A percentile compares a stretch with the other conserved stretches of the same genome.
Evolutionary conservation across 2,329 filamentous ascomycete species (phyloP).

Genomic region (Didymella pinodella): DNA sequence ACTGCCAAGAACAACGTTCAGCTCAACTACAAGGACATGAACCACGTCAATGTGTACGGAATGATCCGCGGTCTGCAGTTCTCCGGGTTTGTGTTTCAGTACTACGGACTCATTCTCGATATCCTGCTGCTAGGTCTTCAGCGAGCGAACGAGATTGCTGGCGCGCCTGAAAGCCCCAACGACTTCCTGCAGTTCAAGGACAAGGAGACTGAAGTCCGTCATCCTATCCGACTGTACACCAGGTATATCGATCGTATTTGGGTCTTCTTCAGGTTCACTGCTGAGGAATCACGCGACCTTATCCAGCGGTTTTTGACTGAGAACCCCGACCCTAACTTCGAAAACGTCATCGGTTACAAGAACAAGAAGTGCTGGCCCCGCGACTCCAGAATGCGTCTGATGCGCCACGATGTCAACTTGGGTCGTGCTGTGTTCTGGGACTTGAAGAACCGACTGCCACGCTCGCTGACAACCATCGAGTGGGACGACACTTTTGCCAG

Average conservation of each 20-base stretch:
- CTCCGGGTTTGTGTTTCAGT: slow-evolving; percentile 98
- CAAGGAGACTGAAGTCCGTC: slow-evolving; percentile 86
- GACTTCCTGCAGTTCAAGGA: slow-evolving; percentile 98
- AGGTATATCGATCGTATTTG: slow-evolving; percentile 98
- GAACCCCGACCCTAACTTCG: slow-evolving; percentile 97
- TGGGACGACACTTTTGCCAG: slow-evolving; percentile 99
- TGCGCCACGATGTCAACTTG: slow-evolving; percentile 98
- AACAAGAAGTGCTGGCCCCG: slow-evolving; percentile 99
- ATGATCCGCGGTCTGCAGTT: slow-evolving; percentile 98
- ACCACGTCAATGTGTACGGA: slow-evolving; percentile 97
- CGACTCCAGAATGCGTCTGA: slow-evolving; percentile 95
- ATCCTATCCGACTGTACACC: slow-evolving; percentile 97
- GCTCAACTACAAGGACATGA: slow-evolving; percentile 99
- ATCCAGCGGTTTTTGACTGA: slow-evolving; percentile 98
- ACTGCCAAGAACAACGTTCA: slow-evolving; percentile 99
- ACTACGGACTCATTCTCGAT: slow-evolving; percentile 95
- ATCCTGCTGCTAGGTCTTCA: slow-evolving; percentile 90
- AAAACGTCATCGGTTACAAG: slow-evolving; percentile 98
- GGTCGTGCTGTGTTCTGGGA: slow-evolving; percentile 99
- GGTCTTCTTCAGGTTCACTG: slow-evolving; percentile 94
- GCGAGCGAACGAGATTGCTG: slow-evolving; percentile 96
- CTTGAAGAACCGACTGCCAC: slow-evolving; percentile 92
- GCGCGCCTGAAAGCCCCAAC: slow-evolving; percentile 90
- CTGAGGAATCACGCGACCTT: slow-evolving; percentile 92
- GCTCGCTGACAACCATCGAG: slow-evolving; percentile 95